Percentiles rank a stretch among this genome's conserved stretches.
Conservation (phyloP, 2,329 filamentous ascomycete genomes). For the Penicillium paneum region DNA sequence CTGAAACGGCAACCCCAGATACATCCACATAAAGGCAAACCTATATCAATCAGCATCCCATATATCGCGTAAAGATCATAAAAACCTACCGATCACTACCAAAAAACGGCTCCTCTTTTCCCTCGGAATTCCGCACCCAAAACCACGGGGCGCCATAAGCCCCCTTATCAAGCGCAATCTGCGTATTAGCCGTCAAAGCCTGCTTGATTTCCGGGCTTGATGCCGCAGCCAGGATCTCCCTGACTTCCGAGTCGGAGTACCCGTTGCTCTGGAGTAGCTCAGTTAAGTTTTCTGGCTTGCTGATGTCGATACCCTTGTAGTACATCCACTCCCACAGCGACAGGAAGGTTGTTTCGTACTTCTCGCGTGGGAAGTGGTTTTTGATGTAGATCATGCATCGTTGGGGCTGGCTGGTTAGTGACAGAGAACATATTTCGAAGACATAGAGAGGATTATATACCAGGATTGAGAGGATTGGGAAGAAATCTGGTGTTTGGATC, state of each 20-base stretch:
- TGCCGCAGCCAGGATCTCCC: slow-evolving; percentile 54
- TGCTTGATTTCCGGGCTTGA: slow-evolving; percentile 52
- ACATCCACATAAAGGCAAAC: slow-evolving; percentile 61
- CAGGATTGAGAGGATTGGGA: slow-evolving; percentile 54
- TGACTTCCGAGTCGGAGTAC: slow-evolving; percentile 46
- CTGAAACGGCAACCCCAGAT: slow-evolving; percentile 53
- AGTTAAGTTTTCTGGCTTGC: slow-evolving; percentile 54
- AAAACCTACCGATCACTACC: slow-evolving; percentile 65
- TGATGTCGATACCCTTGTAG: slow-evolving; percentile 59
- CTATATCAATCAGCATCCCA: slow-evolving; percentile 4
- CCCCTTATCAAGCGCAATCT: slow-evolving; percentile 60
- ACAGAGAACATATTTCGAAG: neutral
- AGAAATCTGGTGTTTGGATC: slow-evolving; percentile 44
- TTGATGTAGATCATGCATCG: slow-evolving; percentile 67
- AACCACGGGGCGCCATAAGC: slow-evolving; percentile 78
- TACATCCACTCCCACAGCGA: slow-evolving; percentile 62
- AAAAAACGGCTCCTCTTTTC: slow-evolving; percentile 67
- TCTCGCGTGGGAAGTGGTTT: slow-evolving; percentile 48
- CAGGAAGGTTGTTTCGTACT: slow-evolving; percentile 54
- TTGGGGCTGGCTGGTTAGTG: slow-evolving; percentile 50
- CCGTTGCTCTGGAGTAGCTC: slow-evolving; percentile 34
- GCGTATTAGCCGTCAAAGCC: slow-evolving; percentile 57
- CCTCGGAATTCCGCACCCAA: slow-evolving; percentile 55
- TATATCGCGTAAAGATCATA: neutral
- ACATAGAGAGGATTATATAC: slow-evolving; percentile 35